Base-by-base conservation (phyloP, 2,329 filamentous ascomycete species). In the Paracorniculantispora psalliotae region DNA sequence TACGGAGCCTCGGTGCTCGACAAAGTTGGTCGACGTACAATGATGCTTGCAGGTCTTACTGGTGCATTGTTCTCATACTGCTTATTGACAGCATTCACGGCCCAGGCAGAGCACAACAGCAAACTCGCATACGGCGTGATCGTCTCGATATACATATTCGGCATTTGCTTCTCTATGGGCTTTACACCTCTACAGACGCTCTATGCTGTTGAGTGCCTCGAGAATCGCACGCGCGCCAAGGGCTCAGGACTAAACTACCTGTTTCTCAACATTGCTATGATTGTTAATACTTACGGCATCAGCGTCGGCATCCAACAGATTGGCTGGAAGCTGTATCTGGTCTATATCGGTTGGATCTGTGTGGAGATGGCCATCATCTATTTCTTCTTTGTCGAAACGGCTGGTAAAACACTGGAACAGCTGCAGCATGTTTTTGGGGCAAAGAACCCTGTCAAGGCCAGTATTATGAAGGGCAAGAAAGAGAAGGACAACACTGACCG, bases 1-100 rank as follows among this genome's bases (percentile, higher is more conserved):
- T 63, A 80, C 0, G 84, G 84, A 48, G 81, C 83, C 4, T 73
- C 77, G 15, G 73, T 86, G 52, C 81, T 82, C 1, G 83, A 86
- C 41, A 75, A 76, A 1, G 61, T 85, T 6, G 82, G 84, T n/a
- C 81, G 84, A 39, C 80, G 84, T 2, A 80, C 81, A 0, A 70
- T 84, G 8, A 68, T 84, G 13, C 67, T 84, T 9, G 77, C 76
- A 37, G 69, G 79, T 63, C 76, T 81, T 53, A 80, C 78, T 0
- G 77, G 77, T 2, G n/a, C n/a, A n/a, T n/a, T n/a, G n/a, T n/a
- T n/a, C n/a, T n/a, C n/a, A n/a, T n/a, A n/a, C n/a, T n/a, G n/a
- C n/a, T n/a, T n/a, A n/a, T n/a, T n/a, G n/a, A n/a, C n/a, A n/a
- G n/a, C n/a, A n/a, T n/a, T n/a, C n/a, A n/a, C n/a, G n/a, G n/a